Percentiles rank a stretch among this genome's conserved stretches.
Conservation (phyloP, 768 basidiomycete species). For the Russula griseocarnosa region DNA sequence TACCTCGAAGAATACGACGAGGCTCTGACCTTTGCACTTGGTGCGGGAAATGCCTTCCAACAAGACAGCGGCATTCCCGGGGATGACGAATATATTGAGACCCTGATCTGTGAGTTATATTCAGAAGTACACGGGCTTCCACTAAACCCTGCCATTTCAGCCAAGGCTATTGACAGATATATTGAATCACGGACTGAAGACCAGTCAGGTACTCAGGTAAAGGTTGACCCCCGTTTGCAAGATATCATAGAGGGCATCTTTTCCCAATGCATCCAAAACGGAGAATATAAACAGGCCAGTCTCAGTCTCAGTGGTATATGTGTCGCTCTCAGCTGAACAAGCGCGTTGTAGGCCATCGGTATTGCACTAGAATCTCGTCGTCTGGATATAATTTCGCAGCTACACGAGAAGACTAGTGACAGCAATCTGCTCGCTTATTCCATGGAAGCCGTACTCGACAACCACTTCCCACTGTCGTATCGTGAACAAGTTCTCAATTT, state of each 20-base stretch:
- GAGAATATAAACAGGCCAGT: slow-evolving; percentile 84
- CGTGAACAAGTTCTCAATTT: slow-evolving; percentile 77
- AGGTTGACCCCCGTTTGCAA: slow-evolving; percentile 77
- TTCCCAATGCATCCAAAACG: slow-evolving; percentile 75
- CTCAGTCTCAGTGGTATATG: slow-evolving; percentile 24
- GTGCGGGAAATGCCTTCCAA: slow-evolving; percentile 84
- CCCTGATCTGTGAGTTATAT: slow-evolving; percentile 76
- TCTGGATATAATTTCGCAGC: slow-evolving; percentile 75
- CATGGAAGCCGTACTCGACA: slow-evolving; percentile 88
- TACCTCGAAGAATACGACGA: slow-evolving; percentile 95
- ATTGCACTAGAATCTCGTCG: slow-evolving; percentile 91
- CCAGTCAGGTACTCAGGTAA: slow-evolving; percentile 44
- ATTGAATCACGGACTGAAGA: slow-evolving; percentile 65
- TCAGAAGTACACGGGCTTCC: neutral
- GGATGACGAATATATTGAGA: slow-evolving; percentile 88
- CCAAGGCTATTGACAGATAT: slow-evolving; percentile 94
- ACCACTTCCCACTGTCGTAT: slow-evolving; percentile 81
- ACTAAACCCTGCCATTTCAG: slow-evolving; percentile 39
- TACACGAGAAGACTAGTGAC: slow-evolving; percentile 73
- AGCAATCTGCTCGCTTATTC: slow-evolving; percentile 81
- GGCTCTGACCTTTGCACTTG: slow-evolving; percentile 90
- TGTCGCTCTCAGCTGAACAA: slow-evolving; percentile 12
- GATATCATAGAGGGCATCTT: slow-evolving; percentile 89
- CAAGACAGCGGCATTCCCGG: slow-evolving; percentile 57
- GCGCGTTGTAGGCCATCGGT: slow-evolving; percentile 71